Base-by-base conservation (phyloP, 106 monocot genomes). In the Triglochin maritima region DNA sequence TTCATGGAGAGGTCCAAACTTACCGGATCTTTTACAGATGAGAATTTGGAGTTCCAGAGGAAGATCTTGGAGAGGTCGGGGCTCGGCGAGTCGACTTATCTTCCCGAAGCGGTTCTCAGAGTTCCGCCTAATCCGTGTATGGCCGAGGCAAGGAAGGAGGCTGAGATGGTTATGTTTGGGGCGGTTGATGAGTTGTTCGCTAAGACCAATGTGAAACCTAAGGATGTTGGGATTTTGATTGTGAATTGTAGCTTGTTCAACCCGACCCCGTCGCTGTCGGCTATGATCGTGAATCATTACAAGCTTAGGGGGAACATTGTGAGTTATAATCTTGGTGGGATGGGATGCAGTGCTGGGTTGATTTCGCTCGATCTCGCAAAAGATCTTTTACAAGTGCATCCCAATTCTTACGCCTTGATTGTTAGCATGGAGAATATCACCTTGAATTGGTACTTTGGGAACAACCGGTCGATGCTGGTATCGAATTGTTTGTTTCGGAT, bases 401-500 rank as follows among this genome's bases (percentile, higher is more conserved):
- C 74, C 10, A 66, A 67, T 57, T 66, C 66, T n/a, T 74, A 74
- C 46, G 74, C 74, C 44, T 56, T 74, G 17, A 48, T 74, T n/a
- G 66, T 74, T 44, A 74, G 74, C 74, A 74, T 66, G 65, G 74
- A 74, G 65, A 74, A 74, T 66, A 74, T 74, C 58, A 74, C 74
- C 44, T 14, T 74, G 15, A 74, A 74, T 49, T 74, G 74, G 74
- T 74, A 74, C 66, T 74, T 74, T 49, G 74, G 74, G 57, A 74
- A 74, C 64, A 59, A 74, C 17, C 65, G 74, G 2, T 66, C 74
- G 3, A 74, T 74, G 74, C 74, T 74, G 3, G 74, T 74, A 15
- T 74, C 74, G 3, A 74, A 74, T 49, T 74, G 74, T 66, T 42
- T 74, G 55, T 74, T 74, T 58, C 65, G 74, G 12, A 74, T 74